These are phyloP conservation scores for Amesomyces nigricolor DNA, from an alignment of 2,329 filamentous ascomycete genomes.

Conservation along the genomic window DNA sequence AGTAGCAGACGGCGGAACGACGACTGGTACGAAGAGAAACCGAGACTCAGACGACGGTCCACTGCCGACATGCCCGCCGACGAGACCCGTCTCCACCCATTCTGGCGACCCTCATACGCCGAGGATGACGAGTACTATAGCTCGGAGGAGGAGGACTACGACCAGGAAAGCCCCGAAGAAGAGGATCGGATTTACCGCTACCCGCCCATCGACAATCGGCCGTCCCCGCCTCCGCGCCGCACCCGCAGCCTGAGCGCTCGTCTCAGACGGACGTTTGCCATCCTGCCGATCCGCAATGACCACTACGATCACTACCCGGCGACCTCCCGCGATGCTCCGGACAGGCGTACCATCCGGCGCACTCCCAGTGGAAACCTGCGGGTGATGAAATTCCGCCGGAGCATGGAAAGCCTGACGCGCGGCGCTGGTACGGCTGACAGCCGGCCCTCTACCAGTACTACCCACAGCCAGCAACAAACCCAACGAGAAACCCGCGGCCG, in stretches of 20 bases:
- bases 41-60: constrained; percentile 34
- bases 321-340: constrained; percentile 27
- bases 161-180: constrained; percentile 32
- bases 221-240: constrained; percentile 34
- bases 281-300: constrained; percentile 47
- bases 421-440: constrained; percentile 10
- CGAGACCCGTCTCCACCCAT: constrained; percentile 52
- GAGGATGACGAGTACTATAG: constrained; percentile 30
- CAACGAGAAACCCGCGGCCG: not conserved
- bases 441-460: not conserved
- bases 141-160: constrained; percentile 30
- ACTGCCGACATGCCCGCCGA: constrained; percentile 45
- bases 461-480: not conserved
- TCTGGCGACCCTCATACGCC: constrained; percentile 53
- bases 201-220: constrained; percentile 45
- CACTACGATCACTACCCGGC: constrained; percentile 30
- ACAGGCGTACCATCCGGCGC: constrained; percentile 54
- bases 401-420: constrained; percentile 38
- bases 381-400: constrained; percentile 51
- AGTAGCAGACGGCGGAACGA: constrained; percentile 32
- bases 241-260: constrained; percentile 47
- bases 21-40: constrained; percentile 25
- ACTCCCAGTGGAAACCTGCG: constrained; percentile 56
- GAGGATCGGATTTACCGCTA: constrained; percentile 41
- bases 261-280: constrained; percentile 56